Conservation (phyloP, 139 green algal species). For the Edaphochlamys debaryana region DNA sequence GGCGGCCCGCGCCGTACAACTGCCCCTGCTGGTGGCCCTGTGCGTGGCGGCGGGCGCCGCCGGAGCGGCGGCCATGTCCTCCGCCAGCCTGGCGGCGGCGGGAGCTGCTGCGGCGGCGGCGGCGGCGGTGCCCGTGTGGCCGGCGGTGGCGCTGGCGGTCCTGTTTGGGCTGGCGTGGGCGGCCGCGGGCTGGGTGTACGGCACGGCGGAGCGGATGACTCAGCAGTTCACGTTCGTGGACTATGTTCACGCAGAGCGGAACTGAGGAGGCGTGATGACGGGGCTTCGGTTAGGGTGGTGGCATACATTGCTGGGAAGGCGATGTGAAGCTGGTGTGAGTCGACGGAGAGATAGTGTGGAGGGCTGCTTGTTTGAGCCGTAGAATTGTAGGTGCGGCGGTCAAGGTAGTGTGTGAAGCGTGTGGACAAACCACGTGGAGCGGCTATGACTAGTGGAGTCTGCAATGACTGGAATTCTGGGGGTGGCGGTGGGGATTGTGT, state of each 20-base stretch:
- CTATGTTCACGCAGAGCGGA: conserved; percentile 18
- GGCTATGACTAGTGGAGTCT: too few relatives aligned
- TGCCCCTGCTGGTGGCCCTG: background rate
- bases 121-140: background rate
- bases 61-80: background rate
- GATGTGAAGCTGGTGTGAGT: too few relatives aligned
- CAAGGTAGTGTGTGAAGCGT: too few relatives aligned
- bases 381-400: too few relatives aligned
- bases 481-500: too few relatives aligned
- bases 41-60: background rate
- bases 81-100: background rate
- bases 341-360: too few relatives aligned
- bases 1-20: background rate
- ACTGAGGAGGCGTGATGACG: conserved; percentile 17
- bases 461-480: too few relatives aligned
- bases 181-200: background rate
- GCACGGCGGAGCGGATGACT: background rate
- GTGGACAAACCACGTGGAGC: too few relatives aligned
- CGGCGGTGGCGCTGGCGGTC: background rate
- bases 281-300: too few relatives aligned
- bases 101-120: background rate
- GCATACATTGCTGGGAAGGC: too few relatives aligned
- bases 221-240: conserved; percentile 5
- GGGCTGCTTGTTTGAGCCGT: too few relatives aligned
- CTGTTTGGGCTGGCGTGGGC: too few relatives aligned